These are phyloP conservation scores for Cryptococcus floricola DNA, from an alignment of 1,284 basidiomycete species.

Conservation along the genomic window DNA sequence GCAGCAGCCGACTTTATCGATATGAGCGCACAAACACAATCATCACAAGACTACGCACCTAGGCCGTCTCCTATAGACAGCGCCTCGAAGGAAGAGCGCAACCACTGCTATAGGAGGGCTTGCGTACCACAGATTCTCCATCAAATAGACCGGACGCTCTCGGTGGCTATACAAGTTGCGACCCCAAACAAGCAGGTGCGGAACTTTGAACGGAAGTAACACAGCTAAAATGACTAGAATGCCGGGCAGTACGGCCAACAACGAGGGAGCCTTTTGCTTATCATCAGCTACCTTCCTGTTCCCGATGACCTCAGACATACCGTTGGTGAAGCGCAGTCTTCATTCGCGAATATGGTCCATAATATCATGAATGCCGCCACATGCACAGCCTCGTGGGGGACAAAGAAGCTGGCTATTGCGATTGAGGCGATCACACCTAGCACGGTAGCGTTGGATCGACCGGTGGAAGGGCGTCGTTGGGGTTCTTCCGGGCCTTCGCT, in stretches of 20 bases:
- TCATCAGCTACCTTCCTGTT: neutral
- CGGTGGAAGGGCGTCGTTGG: too few species aligned
- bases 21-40: neutral
- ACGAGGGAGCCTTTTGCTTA: neutral
- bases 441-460: neutral
- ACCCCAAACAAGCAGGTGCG: slow-evolving; percentile 83
- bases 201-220: slow-evolving; percentile 73
- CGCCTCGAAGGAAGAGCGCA: slow-evolving; percentile 54
- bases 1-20: slow-evolving; percentile 17
- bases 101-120: slow-evolving; percentile 18
- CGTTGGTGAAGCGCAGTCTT: neutral
- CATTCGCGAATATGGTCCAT: slow-evolving; percentile 51
- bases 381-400: slow-evolving; percentile 89
- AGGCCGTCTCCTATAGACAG: slow-evolving; percentile 44
- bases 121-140: slow-evolving; percentile 22
- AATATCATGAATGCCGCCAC: slow-evolving; percentile 76
- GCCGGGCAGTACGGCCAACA: slow-evolving; percentile 51
- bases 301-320: slow-evolving; percentile 12
- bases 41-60: slow-evolving; percentile 40
- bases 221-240: slow-evolving; percentile 74
- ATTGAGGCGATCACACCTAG: neutral
- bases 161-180: slow-evolving; percentile 56
- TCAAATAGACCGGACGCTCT: slow-evolving; percentile 14
- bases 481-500: too few species aligned
- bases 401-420: slow-evolving; percentile 41